phyloP scores from a whole-genome alignment of 2,329 filamentous ascomycete species.

The Aspergillus ustus region DNA sequence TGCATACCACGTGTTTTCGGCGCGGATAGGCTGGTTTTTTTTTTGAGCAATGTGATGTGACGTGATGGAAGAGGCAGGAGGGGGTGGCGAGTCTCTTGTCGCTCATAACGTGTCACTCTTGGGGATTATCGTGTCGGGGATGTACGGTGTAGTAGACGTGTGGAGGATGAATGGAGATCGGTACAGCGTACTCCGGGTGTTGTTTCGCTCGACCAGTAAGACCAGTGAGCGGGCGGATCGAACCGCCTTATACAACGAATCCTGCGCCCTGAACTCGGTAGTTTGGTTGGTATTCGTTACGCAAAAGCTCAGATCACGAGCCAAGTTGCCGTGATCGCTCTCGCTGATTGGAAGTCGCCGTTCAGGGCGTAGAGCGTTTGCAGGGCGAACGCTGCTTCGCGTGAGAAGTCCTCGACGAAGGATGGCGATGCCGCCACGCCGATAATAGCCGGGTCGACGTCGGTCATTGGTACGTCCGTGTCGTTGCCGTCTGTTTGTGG shows the following conservation, averaged over 20 bases:
- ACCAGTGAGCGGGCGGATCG: background rate
- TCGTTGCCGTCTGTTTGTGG: constrained; percentile 45
- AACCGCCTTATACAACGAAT: background rate
- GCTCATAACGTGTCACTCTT: background rate
- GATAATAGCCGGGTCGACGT: constrained; percentile 18
- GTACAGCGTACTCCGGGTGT: background rate
- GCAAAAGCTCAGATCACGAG: constrained; percentile 51
- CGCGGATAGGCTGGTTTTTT: background rate
- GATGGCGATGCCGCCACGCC: constrained; percentile 11
- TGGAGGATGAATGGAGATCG: background rate
- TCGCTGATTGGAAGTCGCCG: constrained; percentile 66
- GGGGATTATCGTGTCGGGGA: background rate
- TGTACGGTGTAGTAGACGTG: background rate
- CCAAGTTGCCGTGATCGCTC: constrained; percentile 64
- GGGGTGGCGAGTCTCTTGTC: background rate
- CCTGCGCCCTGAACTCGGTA: background rate
- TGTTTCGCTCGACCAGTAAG: background rate
- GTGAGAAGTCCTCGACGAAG: constrained; percentile 62
- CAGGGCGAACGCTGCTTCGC: constrained; percentile 76
- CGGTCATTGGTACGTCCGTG: constrained; percentile 33
- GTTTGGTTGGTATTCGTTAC: background rate
- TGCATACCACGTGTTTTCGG: background rate
- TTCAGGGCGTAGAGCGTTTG: constrained; percentile 68
- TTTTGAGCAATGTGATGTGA: background rate
- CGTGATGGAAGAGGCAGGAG: background rate